Conservation (phyloP, 2,329 filamentous ascomycete genomes). For the Dactylellina parvicollis region DNA sequence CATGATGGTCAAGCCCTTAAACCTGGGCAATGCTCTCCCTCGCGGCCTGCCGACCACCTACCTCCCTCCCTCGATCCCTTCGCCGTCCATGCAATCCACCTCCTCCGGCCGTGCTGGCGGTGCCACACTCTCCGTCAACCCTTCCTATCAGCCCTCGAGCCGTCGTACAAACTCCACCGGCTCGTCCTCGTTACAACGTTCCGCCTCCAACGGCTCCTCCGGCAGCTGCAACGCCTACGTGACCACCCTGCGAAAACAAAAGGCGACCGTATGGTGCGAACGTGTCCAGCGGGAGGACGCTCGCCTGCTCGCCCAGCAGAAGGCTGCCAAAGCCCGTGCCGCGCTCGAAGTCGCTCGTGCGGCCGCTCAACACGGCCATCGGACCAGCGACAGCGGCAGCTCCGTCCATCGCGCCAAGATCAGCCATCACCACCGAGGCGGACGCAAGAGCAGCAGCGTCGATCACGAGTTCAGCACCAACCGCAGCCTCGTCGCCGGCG, state of each 20-base stretch:
- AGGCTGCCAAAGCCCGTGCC: slow-evolving; percentile 86
- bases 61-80: slow-evolving; percentile 18
- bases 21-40: slow-evolving; percentile 39
- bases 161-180: slow-evolving; percentile 49
- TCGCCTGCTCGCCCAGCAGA: slow-evolving; percentile 80
- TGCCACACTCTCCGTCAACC: background rate
- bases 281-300: slow-evolving; percentile 92
- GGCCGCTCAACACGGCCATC: slow-evolving; percentile 39
- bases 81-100: slow-evolving; percentile 27
- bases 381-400: slow-evolving; percentile 51
- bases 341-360: slow-evolving; percentile 74
- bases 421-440: slow-evolving; percentile 44
- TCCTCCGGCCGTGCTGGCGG: background rate
- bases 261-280: slow-evolving; percentile 98
- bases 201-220: slow-evolving; percentile 46
- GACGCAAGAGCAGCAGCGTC: slow-evolving; percentile 48
- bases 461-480: slow-evolving; percentile 56
- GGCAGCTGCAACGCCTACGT: slow-evolving; percentile 77
- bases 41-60: slow-evolving; percentile 32
- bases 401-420: slow-evolving; percentile 54
- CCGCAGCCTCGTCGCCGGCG: slow-evolving; percentile 51
- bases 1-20: slow-evolving; percentile 38
- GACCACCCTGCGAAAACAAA: slow-evolving; percentile 93
- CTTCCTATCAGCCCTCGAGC: slow-evolving; percentile 16
- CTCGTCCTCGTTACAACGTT: slow-evolving; percentile 38